Evolutionary conservation across 371 early-diverging fungal genomes (phyloP), one percentile per base, ranked within the genome.

Genomic region (Mucor circinelloides): DNA sequence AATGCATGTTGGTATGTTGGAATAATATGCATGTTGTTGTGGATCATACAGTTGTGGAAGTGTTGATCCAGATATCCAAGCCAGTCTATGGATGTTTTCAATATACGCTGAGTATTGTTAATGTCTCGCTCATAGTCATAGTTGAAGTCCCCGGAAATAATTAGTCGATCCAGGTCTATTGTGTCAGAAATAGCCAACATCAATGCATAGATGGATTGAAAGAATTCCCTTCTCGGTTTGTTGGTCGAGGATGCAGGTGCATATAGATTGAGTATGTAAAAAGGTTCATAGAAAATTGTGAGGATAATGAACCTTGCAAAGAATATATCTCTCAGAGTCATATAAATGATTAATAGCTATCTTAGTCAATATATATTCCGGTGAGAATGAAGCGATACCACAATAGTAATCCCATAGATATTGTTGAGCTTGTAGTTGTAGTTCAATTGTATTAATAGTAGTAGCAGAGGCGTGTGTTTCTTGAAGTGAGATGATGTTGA

Each of bases 91-190:
- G 50, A 61, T 1, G 61, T 50, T 50, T 50, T n/a, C 23, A 48
- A 3, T 21, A 48, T 48, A 23, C 48, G 21, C n/a, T n/a, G 4
- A 23, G 10, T 48, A 2, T 48, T 54, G 9, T 23, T 2, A 3
- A 60, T 60, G 17, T 63, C 63, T 25, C 38, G 34, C 7, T 9
- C 15, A 28, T 55, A 55, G 3, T 23, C 36, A 56, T 64, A 56
- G 21, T 57, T 64, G 38, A 64, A 64, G 13, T 56, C 44, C 12
- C 57, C 64, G 40, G 57, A 23, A 31, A 60, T 60, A 28, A 46
- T 15, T n/a, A 60, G 32, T 4, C 46, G 60, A 5, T 44, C 19
- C 13, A 56, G 1, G 7, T 55, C 38, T 9, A 64, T 42, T n/a
- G 19, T 42, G 1, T 56, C 56, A 6, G 34, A 9, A 15, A 40